A percentile compares a stretch with the other conserved stretches of the same genome.
Conservation (phyloP, 371 early-diverging fungal genomes). For the Lichtheimia hyalospora region DNA sequence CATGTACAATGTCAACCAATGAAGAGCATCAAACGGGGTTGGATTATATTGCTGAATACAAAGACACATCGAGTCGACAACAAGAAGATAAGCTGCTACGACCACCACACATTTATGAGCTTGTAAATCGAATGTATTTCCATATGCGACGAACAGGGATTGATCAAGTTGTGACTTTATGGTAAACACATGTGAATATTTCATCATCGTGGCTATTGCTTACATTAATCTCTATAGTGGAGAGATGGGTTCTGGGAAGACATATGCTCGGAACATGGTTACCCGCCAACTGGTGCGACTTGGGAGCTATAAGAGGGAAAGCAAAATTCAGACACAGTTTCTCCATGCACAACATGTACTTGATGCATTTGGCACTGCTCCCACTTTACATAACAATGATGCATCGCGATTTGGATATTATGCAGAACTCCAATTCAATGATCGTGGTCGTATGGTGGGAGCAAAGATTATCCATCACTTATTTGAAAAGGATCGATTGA, state of each 20-base stretch:
- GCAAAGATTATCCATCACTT: conserved; percentile 90
- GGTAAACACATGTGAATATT: conserved; percentile 19
- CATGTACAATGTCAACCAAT: conserved; percentile 45
- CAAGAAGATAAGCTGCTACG: conserved; percentile 19
- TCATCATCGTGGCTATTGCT: conserved; percentile 37
- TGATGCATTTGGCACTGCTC: conserved; percentile 87
- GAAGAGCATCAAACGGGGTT: conserved; percentile 41
- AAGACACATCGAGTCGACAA: conserved; percentile 11
- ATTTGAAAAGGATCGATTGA: conserved; percentile 80
- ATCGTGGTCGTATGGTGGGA: conserved; percentile 84
- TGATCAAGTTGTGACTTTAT: conserved; percentile 36
- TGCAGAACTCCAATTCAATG: conserved; percentile 90
- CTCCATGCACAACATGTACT: conserved; percentile 72
- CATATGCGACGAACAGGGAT: conserved; percentile 43
- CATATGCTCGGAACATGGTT: conserved; percentile 65
- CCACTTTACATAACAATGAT: conserved; percentile 71
- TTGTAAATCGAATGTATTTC: conserved; percentile 40
- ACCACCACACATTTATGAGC: conserved; percentile 39
- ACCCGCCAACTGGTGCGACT: conserved; percentile 73
- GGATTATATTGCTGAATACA: conserved; percentile 38
- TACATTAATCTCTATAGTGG: conserved; percentile 77
- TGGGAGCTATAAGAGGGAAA: conserved; percentile 78
- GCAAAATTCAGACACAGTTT: conserved; percentile 74
- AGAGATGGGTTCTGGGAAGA: conserved; percentile 90
- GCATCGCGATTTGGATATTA: conserved; percentile 91